Base-by-base conservation (phyloP, 345 rosid species). In the Lepidium didymum region DNA sequence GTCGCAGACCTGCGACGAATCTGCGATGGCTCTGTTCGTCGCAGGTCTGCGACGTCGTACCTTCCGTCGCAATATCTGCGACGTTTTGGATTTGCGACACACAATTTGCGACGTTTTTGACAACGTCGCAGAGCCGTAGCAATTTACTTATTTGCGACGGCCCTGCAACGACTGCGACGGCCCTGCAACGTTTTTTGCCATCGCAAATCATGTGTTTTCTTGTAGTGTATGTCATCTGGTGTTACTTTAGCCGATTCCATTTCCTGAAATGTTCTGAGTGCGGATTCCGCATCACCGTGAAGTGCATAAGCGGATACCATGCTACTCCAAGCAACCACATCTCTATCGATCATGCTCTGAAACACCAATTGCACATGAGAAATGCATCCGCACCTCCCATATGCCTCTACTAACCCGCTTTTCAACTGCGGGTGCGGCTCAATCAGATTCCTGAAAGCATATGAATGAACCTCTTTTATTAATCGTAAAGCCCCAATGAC, bases 271-370 rank as follows among this genome's bases (percentile, higher is more conserved):
- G 77, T 69, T 57, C 58, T 75, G 38, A 85, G 78, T 0, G 90
- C 86, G 2, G 66, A 19, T 68, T 59, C 66, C 0, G 91, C 91
- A 27, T 85, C 81, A 34, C 90, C 94, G 2, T 84, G 85, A 58
- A 85, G 54, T 2, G 88, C 94, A 38, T 81, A 79, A n/a, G 83
- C 91, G 0, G 90, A 85, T 56, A 87, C 84, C 75, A 85, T 55
- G 68, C 87, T 81, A 60, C 86, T 85, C 91, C 89, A 87, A 10
- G 87, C 85, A 63, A 87, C 87, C 50, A 82, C 86, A 68, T 87
- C 87, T 29, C 77, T 83, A 38, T 79, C 81, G 13, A 31, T 16
- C 83, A 84, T 47, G 8, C 56, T 42, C 2, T 68, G 41, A 72
- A 86, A 84, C 19, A 82, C 83, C 27, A 41, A 58, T 10, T 67